A percentile compares a stretch with the other conserved stretches of the same genome.
Evolutionary conservation across 805 yeast species (phyloP).

Genomic region (Kluyveromyces nonfermentans): DNA sequence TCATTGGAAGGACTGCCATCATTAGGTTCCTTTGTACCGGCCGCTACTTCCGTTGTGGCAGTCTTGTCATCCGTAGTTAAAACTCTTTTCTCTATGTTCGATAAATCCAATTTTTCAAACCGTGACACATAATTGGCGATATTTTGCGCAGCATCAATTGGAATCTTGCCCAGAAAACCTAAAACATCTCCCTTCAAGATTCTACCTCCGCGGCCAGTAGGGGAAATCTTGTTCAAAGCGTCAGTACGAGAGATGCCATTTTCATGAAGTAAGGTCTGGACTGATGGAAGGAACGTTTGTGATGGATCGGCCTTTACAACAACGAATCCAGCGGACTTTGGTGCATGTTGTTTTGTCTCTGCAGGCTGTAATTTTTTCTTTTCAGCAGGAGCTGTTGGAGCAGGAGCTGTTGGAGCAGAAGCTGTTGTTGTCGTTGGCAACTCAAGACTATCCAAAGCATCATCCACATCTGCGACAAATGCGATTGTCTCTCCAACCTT

Average conservation of each 20-base stretch:
- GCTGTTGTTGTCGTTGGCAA: slow-evolving; percentile 36
- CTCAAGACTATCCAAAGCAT: slow-evolving; percentile 59
- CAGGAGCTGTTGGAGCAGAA: slow-evolving; percentile 12
- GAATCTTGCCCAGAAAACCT: slow-evolving; percentile 68
- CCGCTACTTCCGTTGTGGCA: slow-evolving; percentile 23
- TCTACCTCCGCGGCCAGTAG: slow-evolving; percentile 86
- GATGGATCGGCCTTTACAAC: slow-evolving; percentile 46
- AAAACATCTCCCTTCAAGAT: slow-evolving; percentile 85
- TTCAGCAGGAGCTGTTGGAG: slow-evolving; percentile 9
- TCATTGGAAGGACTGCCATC: slow-evolving; percentile 3
- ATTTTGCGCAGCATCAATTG: slow-evolving; percentile 41
- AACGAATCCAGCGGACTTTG: slow-evolving; percentile 6
- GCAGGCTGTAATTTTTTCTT: slow-evolving; percentile 7
- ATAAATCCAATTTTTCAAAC: slow-evolving; percentile 58
- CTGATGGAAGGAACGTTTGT: slow-evolving; percentile 74
- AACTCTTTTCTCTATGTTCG: slow-evolving; percentile 42
- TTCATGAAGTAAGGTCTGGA: slow-evolving; percentile 49
- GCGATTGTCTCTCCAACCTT: slow-evolving; percentile 91
- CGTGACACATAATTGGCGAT: slow-evolving; percentile 49
- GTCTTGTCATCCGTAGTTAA: background rate
- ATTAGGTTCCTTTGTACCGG: slow-evolving; percentile 8
- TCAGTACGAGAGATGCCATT: slow-evolving; percentile 58
- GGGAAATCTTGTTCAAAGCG: slow-evolving; percentile 62
- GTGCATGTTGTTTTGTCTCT: slow-evolving; percentile 11
- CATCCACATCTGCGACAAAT: slow-evolving; percentile 76